Conservation (phyloP, 129 eudicot genomes). For the Artemisia annua region DNA sequence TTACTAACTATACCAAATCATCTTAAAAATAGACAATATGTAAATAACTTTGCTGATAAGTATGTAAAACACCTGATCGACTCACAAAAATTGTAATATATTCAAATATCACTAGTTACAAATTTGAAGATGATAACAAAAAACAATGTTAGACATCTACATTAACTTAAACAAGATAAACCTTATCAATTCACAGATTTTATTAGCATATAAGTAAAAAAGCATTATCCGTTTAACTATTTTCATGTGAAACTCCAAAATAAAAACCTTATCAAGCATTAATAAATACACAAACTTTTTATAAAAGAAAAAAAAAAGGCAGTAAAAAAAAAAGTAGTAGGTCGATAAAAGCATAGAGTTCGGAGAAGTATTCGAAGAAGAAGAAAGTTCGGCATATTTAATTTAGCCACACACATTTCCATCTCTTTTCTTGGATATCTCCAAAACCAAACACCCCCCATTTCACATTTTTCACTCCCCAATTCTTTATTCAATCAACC, state of each 20-base stretch:
- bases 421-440: conserved; percentile 42
- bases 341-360: conserved; percentile 34
- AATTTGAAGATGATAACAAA: too few species aligned
- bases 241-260: too few species aligned
- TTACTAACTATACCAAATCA: too few species aligned
- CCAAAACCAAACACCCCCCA: conserved; percentile 52
- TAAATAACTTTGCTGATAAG: too few species aligned
- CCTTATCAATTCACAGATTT: too few species aligned
- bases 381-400: conserved; percentile 39
- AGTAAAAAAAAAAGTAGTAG: neutral
- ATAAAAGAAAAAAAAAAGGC: neutral
- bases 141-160: too few species aligned
- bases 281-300: neutral
- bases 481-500: conserved; percentile 29
- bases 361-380: conserved; percentile 24
- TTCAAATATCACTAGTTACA: neutral
- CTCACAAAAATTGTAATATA: too few species aligned
- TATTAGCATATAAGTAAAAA: too few species aligned
- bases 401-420: conserved; percentile 39
- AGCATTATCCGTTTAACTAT: too few species aligned
- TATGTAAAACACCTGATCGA: too few species aligned
- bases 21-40: too few species aligned
- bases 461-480: conserved; percentile 8
- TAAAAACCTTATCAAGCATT: neutral
- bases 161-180: too few species aligned